Percentiles rank a stretch among this genome's conserved stretches.
Evolutionary conservation across 805 yeast genomes (phyloP).

Genomic region (Kurtzmaniella cleridarum): DNA sequence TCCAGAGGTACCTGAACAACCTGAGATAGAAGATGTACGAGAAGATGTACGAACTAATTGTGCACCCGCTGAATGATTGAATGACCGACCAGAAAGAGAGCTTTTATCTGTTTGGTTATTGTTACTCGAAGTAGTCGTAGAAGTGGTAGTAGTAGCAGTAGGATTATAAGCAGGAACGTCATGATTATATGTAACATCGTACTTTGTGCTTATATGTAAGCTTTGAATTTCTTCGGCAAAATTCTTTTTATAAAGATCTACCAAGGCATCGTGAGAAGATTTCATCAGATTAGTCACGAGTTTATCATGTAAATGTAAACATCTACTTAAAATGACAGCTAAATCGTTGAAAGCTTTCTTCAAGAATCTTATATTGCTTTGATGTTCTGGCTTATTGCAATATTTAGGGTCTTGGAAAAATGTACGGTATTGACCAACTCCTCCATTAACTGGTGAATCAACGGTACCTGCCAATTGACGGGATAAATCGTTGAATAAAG

Average conservation of each 20-base stretch:
- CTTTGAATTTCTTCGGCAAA: constrained; percentile 58
- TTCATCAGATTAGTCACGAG: constrained; percentile 52
- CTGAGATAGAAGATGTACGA: constrained; percentile 17
- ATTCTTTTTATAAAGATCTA: constrained; percentile 58
- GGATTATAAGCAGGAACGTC: constrained; percentile 12
- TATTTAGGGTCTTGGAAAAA: constrained; percentile 47
- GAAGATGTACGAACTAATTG: constrained; percentile 17
- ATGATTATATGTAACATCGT: constrained; percentile 24
- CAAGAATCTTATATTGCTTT: constrained; percentile 29
- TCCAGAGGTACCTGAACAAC: constrained; percentile 25
- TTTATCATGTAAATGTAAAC: constrained; percentile 64
- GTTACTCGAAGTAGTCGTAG: constrained; percentile 1
- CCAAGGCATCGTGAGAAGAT: constrained; percentile 63
- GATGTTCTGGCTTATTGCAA: constrained; percentile 26
- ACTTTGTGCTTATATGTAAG: constrained; percentile 32
- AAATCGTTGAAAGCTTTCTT: constrained; percentile 60
- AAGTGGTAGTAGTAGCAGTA: constrained; percentile 4
- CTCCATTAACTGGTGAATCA: constrained; percentile 91
- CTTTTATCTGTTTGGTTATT: constrained; percentile 12
- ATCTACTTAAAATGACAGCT: constrained; percentile 56
- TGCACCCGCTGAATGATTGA: constrained; percentile 14
- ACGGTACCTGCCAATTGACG: constrained; percentile 78
- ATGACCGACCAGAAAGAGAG: constrained; percentile 9
- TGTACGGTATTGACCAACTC: constrained; percentile 75
- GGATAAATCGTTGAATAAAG: constrained; percentile 59